Evolutionary conservation across 352 stramenopile genomes (phyloP), one percentile per base, ranked within the genome.

Genomic region (Pythium folliculosum): DNA sequence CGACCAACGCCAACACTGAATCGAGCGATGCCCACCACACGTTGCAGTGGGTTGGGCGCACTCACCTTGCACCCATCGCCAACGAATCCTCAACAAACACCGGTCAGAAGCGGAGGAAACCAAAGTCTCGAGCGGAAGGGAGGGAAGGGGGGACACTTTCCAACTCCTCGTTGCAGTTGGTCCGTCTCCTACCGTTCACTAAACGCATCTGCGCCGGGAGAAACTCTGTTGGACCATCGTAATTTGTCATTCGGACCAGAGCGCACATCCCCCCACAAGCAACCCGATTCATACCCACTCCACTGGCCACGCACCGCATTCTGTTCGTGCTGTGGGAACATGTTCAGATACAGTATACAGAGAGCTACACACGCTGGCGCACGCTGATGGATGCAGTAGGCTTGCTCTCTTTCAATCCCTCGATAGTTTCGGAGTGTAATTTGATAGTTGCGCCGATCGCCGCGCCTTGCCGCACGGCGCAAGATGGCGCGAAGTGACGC

Each of bases 41-140:
- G 12, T 45, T n/a, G 10, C 45, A 27, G 37, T 64, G 57, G 57
- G 44, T 64, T 40, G 3, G 5, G 14, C 16, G 25, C 30, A 64
- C 57, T 64, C 57, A 56, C 55, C 57, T 21, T 25, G 35, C 43
- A 64, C 57, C 57, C 57, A 54, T 0, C n/a, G 57, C 57, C 57
- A 54, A 1, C 30, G 57, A 43, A 63, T 54, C 27, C 19, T 40
- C 43, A 55, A 45, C 44, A 50, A 50, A 27, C 19, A 19, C 27
- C 44, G 6, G 2, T 1, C 1, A 47, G 40, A n/a, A 47, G 14
- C 14, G 14, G 17, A 47, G 35, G 12, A 40, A 40, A 40, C 35
- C 35, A 40, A 40, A 40, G 35, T 40, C 35, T 40, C 8, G 6
- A n/a, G 40, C 9, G 37, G 37, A 43, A 43, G 17, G 17, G 40